phyloP scores from a whole-genome alignment of 1,284 basidiomycete species.

The Flammula alnicola region DNA sequence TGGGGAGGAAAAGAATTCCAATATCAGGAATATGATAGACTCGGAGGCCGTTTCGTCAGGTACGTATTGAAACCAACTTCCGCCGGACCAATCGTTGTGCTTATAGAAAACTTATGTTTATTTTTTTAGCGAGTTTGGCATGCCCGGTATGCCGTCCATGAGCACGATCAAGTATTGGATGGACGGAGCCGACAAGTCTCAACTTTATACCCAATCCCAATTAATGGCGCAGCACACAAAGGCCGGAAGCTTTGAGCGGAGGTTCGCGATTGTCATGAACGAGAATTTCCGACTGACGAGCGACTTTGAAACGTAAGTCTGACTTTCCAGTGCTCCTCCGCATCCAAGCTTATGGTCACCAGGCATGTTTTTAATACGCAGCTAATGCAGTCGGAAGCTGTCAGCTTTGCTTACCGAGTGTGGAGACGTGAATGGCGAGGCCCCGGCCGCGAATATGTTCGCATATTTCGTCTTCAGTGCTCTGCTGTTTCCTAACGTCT shows the following conservation, averaged over 20 bases:
- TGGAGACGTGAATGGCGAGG: constrained; percentile 71
- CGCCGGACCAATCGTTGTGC: neutral
- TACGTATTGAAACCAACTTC: constrained; percentile 22
- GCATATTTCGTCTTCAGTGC: no score
- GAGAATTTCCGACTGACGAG: constrained; percentile 61
- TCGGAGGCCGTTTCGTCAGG: constrained; percentile 65
- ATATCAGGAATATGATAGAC: constrained; percentile 61
- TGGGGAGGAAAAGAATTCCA: constrained; percentile 62
- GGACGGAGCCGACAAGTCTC: constrained; percentile 41
- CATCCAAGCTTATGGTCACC: neutral
- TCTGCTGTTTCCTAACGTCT: no score
- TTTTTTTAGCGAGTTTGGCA: constrained; percentile 56
- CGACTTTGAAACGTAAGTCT: constrained; percentile 54
- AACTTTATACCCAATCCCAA: constrained; percentile 56
- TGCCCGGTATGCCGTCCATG: constrained; percentile 58
- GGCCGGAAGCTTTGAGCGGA: constrained; percentile 58
- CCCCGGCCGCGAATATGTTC: constrained; percentile 58
- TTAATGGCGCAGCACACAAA: constrained; percentile 61
- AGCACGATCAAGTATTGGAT: constrained; percentile 61
- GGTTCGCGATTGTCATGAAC: constrained; percentile 64
- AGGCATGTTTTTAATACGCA: constrained; percentile 70
- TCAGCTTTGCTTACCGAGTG: constrained; percentile 60
- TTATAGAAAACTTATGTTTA: neutral
- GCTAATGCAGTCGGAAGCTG: constrained; percentile 68
- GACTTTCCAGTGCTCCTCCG: neutral